Conservation (phyloP, 441 rosid genomes). For the Eutrema salsugineum region DNA sequence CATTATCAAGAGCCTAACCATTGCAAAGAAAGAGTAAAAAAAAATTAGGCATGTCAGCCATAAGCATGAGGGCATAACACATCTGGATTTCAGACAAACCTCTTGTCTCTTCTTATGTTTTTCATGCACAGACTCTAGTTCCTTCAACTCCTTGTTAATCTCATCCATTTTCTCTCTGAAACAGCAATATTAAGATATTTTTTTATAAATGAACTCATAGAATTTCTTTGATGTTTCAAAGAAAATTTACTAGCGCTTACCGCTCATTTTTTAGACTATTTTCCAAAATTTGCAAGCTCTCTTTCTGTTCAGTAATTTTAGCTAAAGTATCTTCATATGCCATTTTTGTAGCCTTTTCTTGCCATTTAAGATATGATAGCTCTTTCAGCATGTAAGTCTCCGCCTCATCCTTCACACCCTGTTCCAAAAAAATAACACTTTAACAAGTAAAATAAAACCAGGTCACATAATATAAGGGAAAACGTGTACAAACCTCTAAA, state of each 20-base stretch:
- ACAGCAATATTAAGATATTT: not conserved
- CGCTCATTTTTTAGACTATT: conserved; percentile 65
- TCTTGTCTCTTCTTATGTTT: conserved; percentile 73
- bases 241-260: conserved; percentile 32
- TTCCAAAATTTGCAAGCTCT: conserved; percentile 60
- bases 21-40: conserved; percentile 13
- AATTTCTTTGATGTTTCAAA: not conserved
- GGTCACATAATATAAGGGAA: not conserved
- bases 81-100: conserved; percentile 44
- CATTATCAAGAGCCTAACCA: conserved; percentile 72
- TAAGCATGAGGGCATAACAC: conserved; percentile 6
- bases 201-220: not conserved
- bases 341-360: conserved; percentile 83
- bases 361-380: conserved; percentile 83
- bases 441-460: conserved; percentile 5
- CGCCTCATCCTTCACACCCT: conserved; percentile 94
- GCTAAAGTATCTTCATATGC: conserved; percentile 64
- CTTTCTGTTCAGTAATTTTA: conserved; percentile 56
- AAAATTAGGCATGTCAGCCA: not conserved
- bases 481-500: conserved; percentile 70
- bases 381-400: conserved; percentile 95
- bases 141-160: conserved; percentile 59
- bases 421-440: conserved; percentile 30
- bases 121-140: conserved; percentile 70
- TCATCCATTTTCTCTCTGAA: conserved; percentile 78